Percentiles rank a stretch among this genome's conserved stretches.
These are phyloP conservation scores for Colletotrichum sojae DNA, from an alignment of 2,329 filamentous ascomycete genomes.

Conservation along the genomic window DNA sequence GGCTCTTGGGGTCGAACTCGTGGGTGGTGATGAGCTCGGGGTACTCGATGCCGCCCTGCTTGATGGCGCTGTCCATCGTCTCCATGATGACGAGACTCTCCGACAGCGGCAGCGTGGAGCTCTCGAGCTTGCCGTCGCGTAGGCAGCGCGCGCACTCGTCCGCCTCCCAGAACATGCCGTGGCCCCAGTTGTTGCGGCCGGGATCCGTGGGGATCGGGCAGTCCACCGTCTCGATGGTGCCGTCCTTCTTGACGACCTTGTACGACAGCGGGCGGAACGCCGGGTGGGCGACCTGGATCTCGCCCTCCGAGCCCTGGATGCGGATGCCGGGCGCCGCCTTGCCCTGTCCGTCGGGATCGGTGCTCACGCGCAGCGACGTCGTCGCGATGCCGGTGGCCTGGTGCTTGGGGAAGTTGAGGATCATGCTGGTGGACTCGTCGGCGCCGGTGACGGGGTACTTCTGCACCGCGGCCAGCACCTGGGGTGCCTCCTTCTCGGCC, in stretches of 20 bases:
- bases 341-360: conserved; percentile 71
- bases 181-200: conserved; percentile 68
- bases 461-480: conserved; percentile 77
- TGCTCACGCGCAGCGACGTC: conserved; percentile 73
- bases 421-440: conserved; percentile 84
- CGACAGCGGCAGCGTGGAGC: conserved; percentile 76
- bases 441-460: conserved; percentile 79
- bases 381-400: conserved; percentile 81
- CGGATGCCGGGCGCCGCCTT: conserved; percentile 77
- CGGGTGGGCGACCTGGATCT: conserved; percentile 84
- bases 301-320: conserved; percentile 84
- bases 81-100: conserved; percentile 92
- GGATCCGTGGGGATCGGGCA: conserved; percentile 67
- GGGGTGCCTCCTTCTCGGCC: conserved; percentile 76
- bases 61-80: conserved; percentile 69
- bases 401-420: conserved; percentile 80
- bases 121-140: conserved; percentile 83
- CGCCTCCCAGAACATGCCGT: conserved; percentile 92
- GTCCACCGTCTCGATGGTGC: conserved; percentile 64
- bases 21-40: conserved; percentile 70
- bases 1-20: conserved; percentile 71
- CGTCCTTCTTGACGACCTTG: conserved; percentile 70
- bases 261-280: conserved; percentile 79
- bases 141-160: conserved; percentile 84
- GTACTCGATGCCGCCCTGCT: conserved; percentile 67